phyloP scores from a whole-genome alignment of 495 filamentous ascomycete genomes.

The Tuber aestivum region DNA sequence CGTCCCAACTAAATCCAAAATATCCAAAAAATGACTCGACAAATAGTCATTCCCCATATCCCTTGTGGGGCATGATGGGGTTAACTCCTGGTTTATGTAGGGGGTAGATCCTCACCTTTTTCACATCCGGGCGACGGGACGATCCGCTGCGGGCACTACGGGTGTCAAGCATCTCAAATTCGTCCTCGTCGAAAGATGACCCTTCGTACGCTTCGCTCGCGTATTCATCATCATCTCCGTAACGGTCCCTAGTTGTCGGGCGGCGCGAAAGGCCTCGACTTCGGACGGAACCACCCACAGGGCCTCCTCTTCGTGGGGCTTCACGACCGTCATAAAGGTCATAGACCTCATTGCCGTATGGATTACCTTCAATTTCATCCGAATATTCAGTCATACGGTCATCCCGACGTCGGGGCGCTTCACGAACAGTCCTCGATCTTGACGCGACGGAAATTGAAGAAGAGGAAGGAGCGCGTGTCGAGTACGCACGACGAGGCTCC shows the following conservation, averaged over 20 bases:
- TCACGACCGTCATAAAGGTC: slow-evolving; percentile 54
- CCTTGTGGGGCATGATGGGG: neutral
- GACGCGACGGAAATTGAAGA: slow-evolving; percentile 39
- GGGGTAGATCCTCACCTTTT: slow-evolving; percentile 28
- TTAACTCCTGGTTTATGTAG: neutral
- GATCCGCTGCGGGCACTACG: slow-evolving; percentile 36
- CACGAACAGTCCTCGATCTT: slow-evolving; percentile 41
- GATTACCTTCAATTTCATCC: slow-evolving; percentile 54
- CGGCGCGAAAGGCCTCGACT: slow-evolving; percentile 37
- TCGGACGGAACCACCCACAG: slow-evolving; percentile 25
- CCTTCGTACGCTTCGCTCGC: slow-evolving; percentile 63
- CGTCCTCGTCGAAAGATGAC: slow-evolving; percentile 62
- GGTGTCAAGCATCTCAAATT: slow-evolving; percentile 71
- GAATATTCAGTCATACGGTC: slow-evolving; percentile 35
- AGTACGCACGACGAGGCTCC: slow-evolving; percentile 52
- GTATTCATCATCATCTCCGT: slow-evolving; percentile 64
- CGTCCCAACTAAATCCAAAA: neutral
- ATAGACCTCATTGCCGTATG: slow-evolving; percentile 62
- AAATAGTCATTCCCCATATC: neutral
- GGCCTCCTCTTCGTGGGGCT: slow-evolving; percentile 40
- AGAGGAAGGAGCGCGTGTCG: slow-evolving; percentile 45
- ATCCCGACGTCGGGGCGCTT: slow-evolving; percentile 37
- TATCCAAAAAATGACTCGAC: neutral
- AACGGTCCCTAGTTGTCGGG: slow-evolving; percentile 57
- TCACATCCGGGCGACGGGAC: slow-evolving; percentile 40